Base-by-base conservation (phyloP, 371 early-diverging fungal genomes). In the Batkoa obscura region DNA sequence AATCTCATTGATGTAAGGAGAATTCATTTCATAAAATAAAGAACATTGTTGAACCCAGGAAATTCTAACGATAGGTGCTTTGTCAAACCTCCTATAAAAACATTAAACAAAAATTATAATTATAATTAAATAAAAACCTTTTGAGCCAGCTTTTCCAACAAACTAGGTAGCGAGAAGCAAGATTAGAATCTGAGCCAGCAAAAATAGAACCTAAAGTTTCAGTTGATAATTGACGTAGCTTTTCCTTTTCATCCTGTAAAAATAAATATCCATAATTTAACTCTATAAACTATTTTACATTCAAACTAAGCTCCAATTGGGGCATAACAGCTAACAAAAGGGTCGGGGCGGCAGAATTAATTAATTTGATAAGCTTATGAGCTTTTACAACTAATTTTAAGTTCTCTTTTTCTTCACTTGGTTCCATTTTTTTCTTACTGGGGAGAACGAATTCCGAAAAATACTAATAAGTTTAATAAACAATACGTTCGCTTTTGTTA, bases 141-240 rank as follows among this genome's bases (percentile, higher is more conserved):
- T 78, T 76, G 31, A 83, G 64, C 94, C 94, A 96, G 8, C 83
- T 73, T 61, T 80, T 81, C 90, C 92, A 94, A 0, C 83, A 75
- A 13, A 72, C 59, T n/a, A 86, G 84, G 58, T 90, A 91, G 38
- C 77, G 73, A 48, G 72, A 70, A 2, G 80, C 75, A 9, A 92
- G 64, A 9, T 73, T 74, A 3, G n/a, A 30, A 9, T 35, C 76
- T 37, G 73, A 74, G 23, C 23, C 23, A 2, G 78, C 72, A 73
- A 89, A 79, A 88, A 95, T 86, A 43, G 80, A 73, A 0, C 93
- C 97, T 15, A 93, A 63, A 0, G 84, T 81, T 32, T 79, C 72
- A 0, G 83, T 84, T 0, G 91, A 87, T 30, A 91, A 58, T 13
- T 73, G 63, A 9, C 97, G 78, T 31, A 94, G 70, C n/a, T 78